phyloP scores from a whole-genome alignment of 73 alveolate genomes.

The Diophrys sp. region DNA sequence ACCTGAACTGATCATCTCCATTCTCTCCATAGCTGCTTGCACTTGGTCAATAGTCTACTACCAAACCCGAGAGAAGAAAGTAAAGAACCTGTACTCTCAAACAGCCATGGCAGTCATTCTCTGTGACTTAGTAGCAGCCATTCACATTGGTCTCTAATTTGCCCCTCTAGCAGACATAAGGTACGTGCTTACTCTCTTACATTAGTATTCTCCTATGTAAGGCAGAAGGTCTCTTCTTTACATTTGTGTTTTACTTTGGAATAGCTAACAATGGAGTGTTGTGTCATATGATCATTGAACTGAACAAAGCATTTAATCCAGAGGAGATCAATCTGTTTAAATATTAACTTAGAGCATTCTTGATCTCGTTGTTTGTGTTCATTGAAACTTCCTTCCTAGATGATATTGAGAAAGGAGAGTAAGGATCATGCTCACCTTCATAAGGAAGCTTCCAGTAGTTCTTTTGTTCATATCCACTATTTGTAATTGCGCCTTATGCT shows the following conservation, averaged over 20 bases:
- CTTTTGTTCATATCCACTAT: background rate
- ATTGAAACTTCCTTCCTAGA: background rate
- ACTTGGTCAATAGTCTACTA: too few species aligned
- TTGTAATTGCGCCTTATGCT: background rate
- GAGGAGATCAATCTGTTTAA: background rate
- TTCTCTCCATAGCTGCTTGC: too few species aligned
- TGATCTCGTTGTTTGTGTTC: background rate
- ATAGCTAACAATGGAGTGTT: background rate
- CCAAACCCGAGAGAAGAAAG: too few species aligned
- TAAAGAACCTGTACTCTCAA: too few species aligned
- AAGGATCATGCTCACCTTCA: background rate
- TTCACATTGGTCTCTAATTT: too few species aligned
- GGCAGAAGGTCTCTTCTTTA: background rate
- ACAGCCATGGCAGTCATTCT: too few species aligned
- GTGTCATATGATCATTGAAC: background rate
- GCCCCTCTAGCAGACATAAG: too few species aligned
- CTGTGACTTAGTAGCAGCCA: too few species aligned
- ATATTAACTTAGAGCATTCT: background rate
- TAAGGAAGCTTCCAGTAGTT: background rate
- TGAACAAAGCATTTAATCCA: background rate
- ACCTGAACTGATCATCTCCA: too few species aligned
- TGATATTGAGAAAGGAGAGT: background rate
- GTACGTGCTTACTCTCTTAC: too few species aligned
- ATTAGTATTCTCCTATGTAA: background rate
- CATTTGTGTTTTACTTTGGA: background rate